phyloP scores from a whole-genome alignment of 257 asterid species.

The Gentiana macrophylla region DNA sequence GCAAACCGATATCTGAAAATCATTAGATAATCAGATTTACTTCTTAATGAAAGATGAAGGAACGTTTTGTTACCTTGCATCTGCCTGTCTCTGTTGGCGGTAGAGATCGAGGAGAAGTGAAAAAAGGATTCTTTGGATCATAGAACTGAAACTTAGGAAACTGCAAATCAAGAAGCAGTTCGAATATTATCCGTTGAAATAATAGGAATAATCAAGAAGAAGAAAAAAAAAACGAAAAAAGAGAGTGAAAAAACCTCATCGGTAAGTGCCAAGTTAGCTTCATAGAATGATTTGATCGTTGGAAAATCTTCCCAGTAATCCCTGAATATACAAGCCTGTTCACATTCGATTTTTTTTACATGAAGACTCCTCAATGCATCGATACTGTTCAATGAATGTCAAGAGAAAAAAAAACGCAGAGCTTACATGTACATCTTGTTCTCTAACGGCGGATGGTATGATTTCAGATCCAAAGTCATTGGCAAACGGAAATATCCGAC shows the following conservation, averaged over 20 bases:
- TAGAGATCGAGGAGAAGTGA: slow-evolving; percentile 87
- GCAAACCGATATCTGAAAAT: slow-evolving; percentile 7
- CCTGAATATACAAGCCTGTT: slow-evolving; percentile 75
- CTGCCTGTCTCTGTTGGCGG: slow-evolving; percentile 92
- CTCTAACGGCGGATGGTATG: slow-evolving; percentile 73
- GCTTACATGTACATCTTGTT: slow-evolving; percentile 60
- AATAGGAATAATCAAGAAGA: too few relatives aligned
- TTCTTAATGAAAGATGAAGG: background rate
- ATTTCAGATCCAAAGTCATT: slow-evolving; percentile 96
- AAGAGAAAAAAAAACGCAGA: background rate
- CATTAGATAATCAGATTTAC: slow-evolving; percentile 7
- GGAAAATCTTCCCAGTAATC: slow-evolving; percentile 99
- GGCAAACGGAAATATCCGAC: slow-evolving; percentile 58
- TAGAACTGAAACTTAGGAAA: slow-evolving; percentile 69
- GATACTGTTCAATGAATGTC: background rate
- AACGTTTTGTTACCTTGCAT: slow-evolving; percentile 43
- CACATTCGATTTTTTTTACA: background rate
- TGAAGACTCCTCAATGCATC: background rate
- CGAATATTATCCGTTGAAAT: background rate
- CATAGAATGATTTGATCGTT: slow-evolving; percentile 72
- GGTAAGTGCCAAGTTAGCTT: slow-evolving; percentile 79
- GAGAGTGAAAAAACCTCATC: slow-evolving; percentile 45
- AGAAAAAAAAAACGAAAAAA: background rate
- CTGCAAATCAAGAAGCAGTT: slow-evolving; percentile 26
- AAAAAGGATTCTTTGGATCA: slow-evolving; percentile 89